Base-by-base conservation (phyloP, 805 yeast species). In the Wickerhamomyces sydowiorum region DNA sequence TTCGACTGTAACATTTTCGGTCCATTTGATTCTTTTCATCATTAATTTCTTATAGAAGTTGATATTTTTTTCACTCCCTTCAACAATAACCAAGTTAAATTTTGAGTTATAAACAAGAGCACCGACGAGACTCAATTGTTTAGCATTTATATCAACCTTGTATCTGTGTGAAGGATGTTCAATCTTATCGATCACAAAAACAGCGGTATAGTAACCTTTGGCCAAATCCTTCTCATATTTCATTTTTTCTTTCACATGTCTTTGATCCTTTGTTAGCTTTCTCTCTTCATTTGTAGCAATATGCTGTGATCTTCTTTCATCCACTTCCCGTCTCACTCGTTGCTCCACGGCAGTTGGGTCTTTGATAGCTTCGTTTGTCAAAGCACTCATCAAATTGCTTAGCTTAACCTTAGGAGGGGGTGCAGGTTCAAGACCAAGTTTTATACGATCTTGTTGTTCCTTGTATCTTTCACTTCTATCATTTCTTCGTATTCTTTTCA, bases 311-410 rank as follows among this genome's bases (percentile, higher is more conserved):
- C 64, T 66, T 24, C 99, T 68, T 35, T 76, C 74, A 31, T 73
- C 79, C 4, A 88, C 83, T 46, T 90, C 93, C 20, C 66, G 60
- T 35, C 75, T 69, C 0, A 93, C 96, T 39, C 71, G 62, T 60
- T 70, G 68, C 55, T 91, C 99, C 50, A 89, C 82, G 4, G 78
- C 78, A 0, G 98, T 91, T 1, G 99, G 98, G 57, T 93, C 96
- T 45, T 75, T 70, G 37, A 90, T 83, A 7, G 93, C 87, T 44
- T 86, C 95, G 51, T 86, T 79, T 2, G 97, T 86, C 38, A 85
- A 66, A 0, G 88, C 96, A 52, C 75, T 83, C 89, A 88, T 86
- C 61, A 93, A 71, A 57, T 91, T 93, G 34, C 83, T 77, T 35
- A 88, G 67, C 53, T 84, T 86, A 21, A 93, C 84, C 60, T 91